These are phyloP conservation scores for Tulasnella sp. DNA, from an alignment of 768 basidiomycete species.

Conservation along the genomic window DNA sequence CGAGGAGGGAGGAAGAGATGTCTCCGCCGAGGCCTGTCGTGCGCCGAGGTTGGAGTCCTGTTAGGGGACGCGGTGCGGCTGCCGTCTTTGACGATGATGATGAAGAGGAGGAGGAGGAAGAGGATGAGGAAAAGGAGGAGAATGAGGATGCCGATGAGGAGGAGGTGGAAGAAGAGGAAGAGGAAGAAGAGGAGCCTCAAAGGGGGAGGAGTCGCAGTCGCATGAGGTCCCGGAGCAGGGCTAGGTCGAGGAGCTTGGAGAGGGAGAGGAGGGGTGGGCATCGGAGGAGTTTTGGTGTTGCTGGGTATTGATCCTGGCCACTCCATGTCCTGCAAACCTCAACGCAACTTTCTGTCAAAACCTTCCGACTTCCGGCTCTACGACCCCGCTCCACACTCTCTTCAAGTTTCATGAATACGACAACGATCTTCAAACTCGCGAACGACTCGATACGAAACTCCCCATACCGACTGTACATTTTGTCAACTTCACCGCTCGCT, in stretches of 20 bases:
- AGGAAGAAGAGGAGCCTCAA: not conserved
- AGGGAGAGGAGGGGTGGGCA: conserved; percentile 4
- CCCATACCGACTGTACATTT: too few species aligned
- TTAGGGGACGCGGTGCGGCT: not conserved
- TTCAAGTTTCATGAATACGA: too few species aligned
- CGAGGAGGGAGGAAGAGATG: not conserved
- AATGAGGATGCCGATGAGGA: not conserved
- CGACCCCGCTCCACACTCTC: too few species aligned
- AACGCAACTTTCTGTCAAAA: too few species aligned
- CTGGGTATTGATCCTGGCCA: too few species aligned
- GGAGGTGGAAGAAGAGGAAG: conserved; percentile 3
- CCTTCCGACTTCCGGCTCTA: too few species aligned
- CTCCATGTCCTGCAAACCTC: too few species aligned
- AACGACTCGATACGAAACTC: too few species aligned
- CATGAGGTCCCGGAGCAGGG: not conserved
- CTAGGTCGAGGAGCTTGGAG: conserved; percentile 8
- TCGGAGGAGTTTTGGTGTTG: not conserved
- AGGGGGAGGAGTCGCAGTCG: conserved; percentile 14
- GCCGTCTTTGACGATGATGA: not conserved
- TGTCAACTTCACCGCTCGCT: too few species aligned
- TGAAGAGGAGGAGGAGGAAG: conserved; percentile 9
- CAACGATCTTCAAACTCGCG: too few species aligned
- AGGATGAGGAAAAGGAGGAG: not conserved
- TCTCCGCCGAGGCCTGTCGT: not conserved
- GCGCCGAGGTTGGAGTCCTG: conserved; percentile 3